A percentile compares a stretch with the other conserved stretches of the same genome.
These are phyloP conservation scores for Lolium perenne DNA, from an alignment of 176 grass and related monocot species.

Conservation along the genomic window DNA sequence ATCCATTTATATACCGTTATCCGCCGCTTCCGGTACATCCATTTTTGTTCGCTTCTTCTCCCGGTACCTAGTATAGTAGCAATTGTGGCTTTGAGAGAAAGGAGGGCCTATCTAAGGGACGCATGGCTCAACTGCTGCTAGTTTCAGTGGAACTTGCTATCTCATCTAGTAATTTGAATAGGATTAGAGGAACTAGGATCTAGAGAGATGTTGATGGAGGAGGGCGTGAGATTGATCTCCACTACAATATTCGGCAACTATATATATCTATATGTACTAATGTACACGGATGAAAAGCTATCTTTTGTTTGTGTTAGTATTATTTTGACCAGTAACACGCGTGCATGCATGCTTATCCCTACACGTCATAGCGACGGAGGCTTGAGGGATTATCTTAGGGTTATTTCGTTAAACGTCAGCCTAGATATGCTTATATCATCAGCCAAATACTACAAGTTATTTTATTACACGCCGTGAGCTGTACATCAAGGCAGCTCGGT, in stretches of 20 bases:
- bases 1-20: too few species aligned
- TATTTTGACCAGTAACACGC: slow-evolving; percentile 26
- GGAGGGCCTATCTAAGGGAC: too few species aligned
- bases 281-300: slow-evolving; percentile 5
- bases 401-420: slow-evolving; percentile 1
- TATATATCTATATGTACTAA: too few species aligned
- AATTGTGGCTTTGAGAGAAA: too few species aligned
- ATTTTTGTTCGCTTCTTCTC: too few species aligned
- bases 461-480: slow-evolving; percentile 6
- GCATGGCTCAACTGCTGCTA: too few species aligned
- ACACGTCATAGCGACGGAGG: neutral
- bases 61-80: too few species aligned
- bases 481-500: slow-evolving; percentile 5
- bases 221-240: neutral
- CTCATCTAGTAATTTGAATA: neutral
- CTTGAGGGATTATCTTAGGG: slow-evolving; percentile 23
- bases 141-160: too few species aligned
- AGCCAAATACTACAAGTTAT: neutral
- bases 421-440: slow-evolving; percentile 44
- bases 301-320: slow-evolving; percentile 31
- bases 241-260: neutral
- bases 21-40: too few species aligned
- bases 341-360: slow-evolving; percentile 32
- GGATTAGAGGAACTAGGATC: neutral
- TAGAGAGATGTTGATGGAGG: neutral